Base-by-base conservation (phyloP, 805 yeast genomes). In the Nakazawaea wyomingensis region DNA sequence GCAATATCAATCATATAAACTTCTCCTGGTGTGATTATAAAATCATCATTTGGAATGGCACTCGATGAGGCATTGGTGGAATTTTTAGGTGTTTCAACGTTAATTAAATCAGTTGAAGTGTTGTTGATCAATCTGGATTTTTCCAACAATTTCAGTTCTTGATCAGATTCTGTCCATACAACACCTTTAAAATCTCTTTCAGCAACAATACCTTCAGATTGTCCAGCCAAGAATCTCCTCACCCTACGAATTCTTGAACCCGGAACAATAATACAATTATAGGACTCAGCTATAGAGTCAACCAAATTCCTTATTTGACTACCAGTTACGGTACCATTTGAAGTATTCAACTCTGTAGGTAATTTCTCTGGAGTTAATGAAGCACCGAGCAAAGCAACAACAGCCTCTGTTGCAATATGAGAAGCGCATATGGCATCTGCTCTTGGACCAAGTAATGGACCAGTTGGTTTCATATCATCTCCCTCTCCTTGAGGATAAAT, bases 131-230 rank as follows among this genome's bases (percentile, higher is more conserved):
- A 54, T 2, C 28, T 26, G 10, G 74, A 65, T 54, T 65, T 69
- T 46, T 60, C 61, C 45, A 82, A 65, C 45, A 85, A 67, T 19
- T 60, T 57, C 30, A 70, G 69, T 65, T 85, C 95, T 65, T 85
- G 93, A 61, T 85, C 85, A 30, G 81, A 71, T 65, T 85, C 95
- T 42, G 83, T 74, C 95, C 95, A 85, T 21, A 76, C 84, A 43
- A 90, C 95, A 58, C 96, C 96, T 64, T 91, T 90, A 66, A 85
- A 86, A 51, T 87, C 96, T 57, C 81, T 76, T 68, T 91, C 99
- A 30, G 90, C 91, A 50, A 89, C 93, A 43, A 89, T 70, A 59
- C 89, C 93, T 58, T 88, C 95, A 46, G 90, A 82, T 70, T 93
- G 99, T 42, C 99, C 99, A 31, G 96, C 95, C 57, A 93, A 76